These are phyloP conservation scores for Thymus mandschuricus DNA, from an alignment of 257 asterid species.

Conservation along the genomic window DNA sequence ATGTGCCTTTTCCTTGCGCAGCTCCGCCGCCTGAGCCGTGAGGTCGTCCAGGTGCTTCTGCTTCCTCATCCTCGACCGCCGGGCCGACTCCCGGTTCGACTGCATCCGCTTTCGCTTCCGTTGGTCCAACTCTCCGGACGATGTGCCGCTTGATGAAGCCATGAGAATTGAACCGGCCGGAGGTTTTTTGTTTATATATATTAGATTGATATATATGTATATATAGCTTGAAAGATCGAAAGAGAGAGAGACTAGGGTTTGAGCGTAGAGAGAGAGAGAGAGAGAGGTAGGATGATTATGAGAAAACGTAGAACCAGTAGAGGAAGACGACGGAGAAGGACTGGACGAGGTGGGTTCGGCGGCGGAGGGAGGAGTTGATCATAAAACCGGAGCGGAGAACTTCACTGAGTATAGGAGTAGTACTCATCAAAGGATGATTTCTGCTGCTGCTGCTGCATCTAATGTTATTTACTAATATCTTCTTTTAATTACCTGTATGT, in stretches of 20 bases:
- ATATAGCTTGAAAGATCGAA: neutral
- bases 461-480: too few relatives aligned
- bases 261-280: neutral
- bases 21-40: conserved; percentile 50
- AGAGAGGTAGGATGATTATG: conserved; percentile 36
- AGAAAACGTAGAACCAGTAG: conserved; percentile 92
- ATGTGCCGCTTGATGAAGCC: conserved; percentile 73
- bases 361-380: conserved; percentile 66
- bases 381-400: conserved; percentile 67
- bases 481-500: too few relatives aligned
- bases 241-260: neutral
- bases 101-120: conserved; percentile 77
- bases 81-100: conserved; percentile 93
- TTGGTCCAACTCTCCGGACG: conserved; percentile 59
- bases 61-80: conserved; percentile 86
- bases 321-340: conserved; percentile 94
- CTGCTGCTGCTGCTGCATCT: conserved; percentile 38
- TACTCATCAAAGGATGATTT: conserved; percentile 52
- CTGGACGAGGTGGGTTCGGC: conserved; percentile 84
- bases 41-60: conserved; percentile 84
- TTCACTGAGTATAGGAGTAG: conserved; percentile 70
- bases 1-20: conserved; percentile 58
- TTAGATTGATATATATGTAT: neutral
- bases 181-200: neutral
- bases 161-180: conserved; percentile 20